Percentiles rank a stretch among this genome's conserved stretches.
Conservation (phyloP, 139 green algal species). For the Desmodesmus armatus region DNA sequence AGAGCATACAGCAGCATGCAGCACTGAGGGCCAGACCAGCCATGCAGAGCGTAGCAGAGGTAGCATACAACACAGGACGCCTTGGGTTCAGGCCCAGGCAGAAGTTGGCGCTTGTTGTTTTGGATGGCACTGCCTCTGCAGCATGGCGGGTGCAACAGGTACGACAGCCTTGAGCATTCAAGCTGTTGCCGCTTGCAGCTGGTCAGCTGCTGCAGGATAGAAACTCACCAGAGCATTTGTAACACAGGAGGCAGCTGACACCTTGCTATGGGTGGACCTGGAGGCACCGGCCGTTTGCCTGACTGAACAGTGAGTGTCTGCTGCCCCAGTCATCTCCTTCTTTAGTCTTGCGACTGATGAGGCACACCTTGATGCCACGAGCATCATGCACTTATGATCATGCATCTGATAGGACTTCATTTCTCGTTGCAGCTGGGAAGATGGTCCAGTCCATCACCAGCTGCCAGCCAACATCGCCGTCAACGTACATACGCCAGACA, state of each 20-base stretch:
- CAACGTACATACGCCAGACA: background rate
- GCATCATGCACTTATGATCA: background rate
- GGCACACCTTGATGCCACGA: background rate
- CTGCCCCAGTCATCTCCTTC: background rate
- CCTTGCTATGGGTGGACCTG: background rate
- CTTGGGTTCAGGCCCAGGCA: no score
- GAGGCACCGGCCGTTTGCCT: background rate
- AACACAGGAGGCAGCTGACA: background rate
- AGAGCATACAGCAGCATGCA: no score
- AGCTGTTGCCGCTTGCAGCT: background rate
- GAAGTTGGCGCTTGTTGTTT: no score
- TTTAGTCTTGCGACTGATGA: background rate
- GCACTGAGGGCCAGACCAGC: no score
- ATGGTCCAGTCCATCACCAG: background rate
- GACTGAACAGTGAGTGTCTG: slow-evolving; percentile 1
- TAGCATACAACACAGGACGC: no score
- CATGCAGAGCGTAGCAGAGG: no score
- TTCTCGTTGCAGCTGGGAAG: background rate
- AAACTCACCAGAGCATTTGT: background rate
- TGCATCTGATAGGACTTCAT: background rate
- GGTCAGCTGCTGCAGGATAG: background rate
- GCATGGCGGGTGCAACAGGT: slow-evolving; percentile 11
- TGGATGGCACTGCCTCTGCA: no score
- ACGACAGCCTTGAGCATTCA: background rate
- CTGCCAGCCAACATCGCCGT: background rate